phyloP scores from a whole-genome alignment of 805 yeast genomes.

The Wickerhamomyces xylosicus region DNA sequence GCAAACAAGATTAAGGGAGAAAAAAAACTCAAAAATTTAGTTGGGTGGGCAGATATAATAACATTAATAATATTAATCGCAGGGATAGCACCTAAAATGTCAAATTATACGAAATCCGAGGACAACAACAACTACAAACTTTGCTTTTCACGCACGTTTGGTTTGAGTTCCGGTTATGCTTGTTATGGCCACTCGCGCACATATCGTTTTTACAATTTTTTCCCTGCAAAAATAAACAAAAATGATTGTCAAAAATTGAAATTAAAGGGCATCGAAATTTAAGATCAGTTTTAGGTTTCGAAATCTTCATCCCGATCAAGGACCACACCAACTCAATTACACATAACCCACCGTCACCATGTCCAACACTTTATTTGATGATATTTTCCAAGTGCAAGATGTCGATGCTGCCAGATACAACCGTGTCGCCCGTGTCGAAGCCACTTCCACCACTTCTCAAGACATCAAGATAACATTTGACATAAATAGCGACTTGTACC shows the following conservation, averaged over 20 bases:
- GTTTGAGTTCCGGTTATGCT: too few species aligned
- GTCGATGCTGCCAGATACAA: conserved; percentile 87
- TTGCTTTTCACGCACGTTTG: too few species aligned
- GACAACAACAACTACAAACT: too few species aligned
- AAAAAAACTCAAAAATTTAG: too few species aligned
- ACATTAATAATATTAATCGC: too few species aligned
- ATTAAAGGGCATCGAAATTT: neutral
- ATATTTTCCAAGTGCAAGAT: conserved; percentile 76
- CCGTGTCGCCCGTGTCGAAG: conserved; percentile 83
- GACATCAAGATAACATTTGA: conserved; percentile 82
- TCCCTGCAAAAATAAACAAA: too few species aligned
- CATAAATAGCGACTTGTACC: conserved; percentile 85
- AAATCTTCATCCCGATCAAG: neutral
- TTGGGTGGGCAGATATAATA: too few species aligned
- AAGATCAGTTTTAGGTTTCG: neutral
- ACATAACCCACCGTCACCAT: conserved; percentile 19
- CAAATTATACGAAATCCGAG: too few species aligned
- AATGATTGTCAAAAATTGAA: neutral
- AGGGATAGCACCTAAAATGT: too few species aligned
- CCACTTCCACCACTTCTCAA: conserved; percentile 70
- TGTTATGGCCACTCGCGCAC: too few species aligned
- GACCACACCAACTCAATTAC: neutral
- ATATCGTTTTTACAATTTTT: too few species aligned
- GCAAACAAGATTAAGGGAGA: too few species aligned
- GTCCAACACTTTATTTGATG: conserved; percentile 83